Evolutionary conservation across 2,329 filamentous ascomycete species (phyloP).

Genomic region (Diaporthe sp.): DNA sequence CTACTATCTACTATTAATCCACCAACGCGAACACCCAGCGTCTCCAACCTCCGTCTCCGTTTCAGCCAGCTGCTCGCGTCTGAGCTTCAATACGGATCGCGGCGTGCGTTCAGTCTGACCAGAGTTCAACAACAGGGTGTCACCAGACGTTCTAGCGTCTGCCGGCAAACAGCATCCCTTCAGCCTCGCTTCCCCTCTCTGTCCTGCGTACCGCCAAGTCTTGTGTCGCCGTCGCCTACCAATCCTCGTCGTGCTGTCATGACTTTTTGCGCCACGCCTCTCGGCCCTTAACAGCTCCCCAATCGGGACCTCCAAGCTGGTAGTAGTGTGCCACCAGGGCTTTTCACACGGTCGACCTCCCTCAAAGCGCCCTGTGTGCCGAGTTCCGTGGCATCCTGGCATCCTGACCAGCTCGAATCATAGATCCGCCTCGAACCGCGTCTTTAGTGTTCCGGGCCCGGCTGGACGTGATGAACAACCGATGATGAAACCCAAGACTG

Average conservation of each 20-base stretch:
- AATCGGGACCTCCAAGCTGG: conserved; percentile 21
- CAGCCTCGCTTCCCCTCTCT: not conserved
- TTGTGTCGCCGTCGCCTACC: not conserved
- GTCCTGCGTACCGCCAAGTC: not conserved
- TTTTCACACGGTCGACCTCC: not conserved
- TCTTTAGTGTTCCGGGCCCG: conserved; percentile 22
- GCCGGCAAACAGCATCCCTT: not conserved
- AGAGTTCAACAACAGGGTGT: not conserved
- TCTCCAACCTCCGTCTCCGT: not conserved
- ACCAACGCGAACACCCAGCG: conserved; percentile 4
- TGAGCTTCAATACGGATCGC: not conserved
- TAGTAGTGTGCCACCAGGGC: conserved; percentile 21
- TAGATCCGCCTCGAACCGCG: conserved; percentile 21
- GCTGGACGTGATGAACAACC: not conserved
- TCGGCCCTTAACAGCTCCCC: conserved; percentile 17
- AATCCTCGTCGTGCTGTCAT: conserved; percentile 20
- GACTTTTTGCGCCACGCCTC: conserved; percentile 4
- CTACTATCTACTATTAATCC: not conserved
- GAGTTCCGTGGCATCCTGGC: conserved; percentile 22
- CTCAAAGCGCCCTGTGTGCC: conserved; percentile 17
- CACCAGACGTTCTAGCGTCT: not conserved
- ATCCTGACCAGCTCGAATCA: conserved; percentile 11
- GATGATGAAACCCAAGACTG: conserved; percentile 34
- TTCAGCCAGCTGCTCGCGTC: conserved; percentile 9
- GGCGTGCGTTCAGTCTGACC: not conserved